Evolutionary conservation across 257 asterid genomes (phyloP).

Genomic region (Nicotiana paniculata): DNA sequence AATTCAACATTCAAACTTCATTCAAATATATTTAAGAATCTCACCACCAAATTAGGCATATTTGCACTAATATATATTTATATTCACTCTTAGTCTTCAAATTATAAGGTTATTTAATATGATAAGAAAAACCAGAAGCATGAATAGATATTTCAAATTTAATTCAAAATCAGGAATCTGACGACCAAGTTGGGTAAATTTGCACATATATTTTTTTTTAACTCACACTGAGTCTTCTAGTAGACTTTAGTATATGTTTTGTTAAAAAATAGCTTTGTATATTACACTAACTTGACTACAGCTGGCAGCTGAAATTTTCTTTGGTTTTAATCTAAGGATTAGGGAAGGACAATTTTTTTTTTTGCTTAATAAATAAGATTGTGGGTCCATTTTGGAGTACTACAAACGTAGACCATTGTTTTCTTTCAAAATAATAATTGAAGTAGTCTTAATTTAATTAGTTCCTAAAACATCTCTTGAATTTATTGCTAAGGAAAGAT

Average conservation of each 20-base stretch:
- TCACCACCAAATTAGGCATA: neutral
- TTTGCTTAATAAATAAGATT: conserved; percentile 38
- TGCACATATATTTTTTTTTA: neutral
- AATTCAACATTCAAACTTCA: neutral
- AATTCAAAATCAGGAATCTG: neutral
- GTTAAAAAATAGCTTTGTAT: neutral
- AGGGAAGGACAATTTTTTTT: neutral
- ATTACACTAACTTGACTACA: neutral
- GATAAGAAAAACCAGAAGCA: neutral
- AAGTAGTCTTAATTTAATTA: neutral
- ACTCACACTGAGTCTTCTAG: neutral
- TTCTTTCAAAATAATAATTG: neutral
- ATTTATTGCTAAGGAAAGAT: conserved; percentile 3
- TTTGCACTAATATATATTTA: neutral
- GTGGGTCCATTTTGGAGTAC: conserved; percentile 48
- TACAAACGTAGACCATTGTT: conserved; percentile 18
- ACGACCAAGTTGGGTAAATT: neutral
- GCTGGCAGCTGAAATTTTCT: neutral
- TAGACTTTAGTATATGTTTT: neutral
- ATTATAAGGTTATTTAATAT: neutral
- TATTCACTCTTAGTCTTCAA: neutral
- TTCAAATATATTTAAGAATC: neutral
- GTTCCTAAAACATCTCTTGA: neutral
- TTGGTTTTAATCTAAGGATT: conserved; percentile 6
- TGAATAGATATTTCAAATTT: neutral